These are phyloP conservation scores for Jimgerdemannia lactiflua DNA, from an alignment of 192 early-diverging fungal species.

Conservation along the genomic window DNA sequence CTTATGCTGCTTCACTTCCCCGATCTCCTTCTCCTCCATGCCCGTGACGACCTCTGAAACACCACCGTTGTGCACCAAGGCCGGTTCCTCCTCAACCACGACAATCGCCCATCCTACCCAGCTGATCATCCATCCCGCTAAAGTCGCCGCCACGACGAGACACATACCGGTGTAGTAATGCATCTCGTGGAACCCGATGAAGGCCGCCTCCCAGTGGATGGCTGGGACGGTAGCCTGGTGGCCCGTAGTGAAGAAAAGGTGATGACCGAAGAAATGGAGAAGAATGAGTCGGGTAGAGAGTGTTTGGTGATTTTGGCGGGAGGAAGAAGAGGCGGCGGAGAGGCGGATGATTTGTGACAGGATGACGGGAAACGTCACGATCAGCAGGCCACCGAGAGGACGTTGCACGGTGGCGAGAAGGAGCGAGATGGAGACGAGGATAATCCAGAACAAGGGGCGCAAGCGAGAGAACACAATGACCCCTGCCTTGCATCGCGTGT, in stretches of 20 bases:
- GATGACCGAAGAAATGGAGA: slow-evolving; percentile 23
- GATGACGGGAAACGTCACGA: slow-evolving; percentile 18
- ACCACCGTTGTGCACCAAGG: not conserved
- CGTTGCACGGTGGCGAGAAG: slow-evolving; percentile 24
- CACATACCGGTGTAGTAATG: slow-evolving; percentile 65
- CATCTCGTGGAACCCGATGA: slow-evolving; percentile 78
- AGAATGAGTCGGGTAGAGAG: slow-evolving; percentile 16
- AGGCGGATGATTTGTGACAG: slow-evolving; percentile 12
- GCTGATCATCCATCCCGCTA: slow-evolving; percentile 41
- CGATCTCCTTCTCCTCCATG: slow-evolving; percentile 1
- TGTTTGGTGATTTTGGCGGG: not conserved
- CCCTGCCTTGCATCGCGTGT: too few relatives aligned
- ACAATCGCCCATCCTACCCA: slow-evolving; percentile 22
- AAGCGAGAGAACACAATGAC: not conserved
- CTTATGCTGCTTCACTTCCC: not conserved
- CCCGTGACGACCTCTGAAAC: not conserved
- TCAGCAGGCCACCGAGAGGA: slow-evolving; percentile 16
- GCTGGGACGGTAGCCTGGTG: slow-evolving; percentile 89
- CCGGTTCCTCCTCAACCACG: not conserved
- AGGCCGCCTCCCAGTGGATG: slow-evolving; percentile 90
- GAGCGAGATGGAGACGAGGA: slow-evolving; percentile 9
- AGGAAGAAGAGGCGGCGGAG: slow-evolving; percentile 9
- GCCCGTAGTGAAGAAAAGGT: slow-evolving; percentile 84
- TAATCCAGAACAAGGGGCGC: not conserved
- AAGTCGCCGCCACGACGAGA: slow-evolving; percentile 75